These are phyloP conservation scores for Auriculariales sp. DNA, from an alignment of 768 basidiomycete species.

Conservation along the genomic window DNA sequence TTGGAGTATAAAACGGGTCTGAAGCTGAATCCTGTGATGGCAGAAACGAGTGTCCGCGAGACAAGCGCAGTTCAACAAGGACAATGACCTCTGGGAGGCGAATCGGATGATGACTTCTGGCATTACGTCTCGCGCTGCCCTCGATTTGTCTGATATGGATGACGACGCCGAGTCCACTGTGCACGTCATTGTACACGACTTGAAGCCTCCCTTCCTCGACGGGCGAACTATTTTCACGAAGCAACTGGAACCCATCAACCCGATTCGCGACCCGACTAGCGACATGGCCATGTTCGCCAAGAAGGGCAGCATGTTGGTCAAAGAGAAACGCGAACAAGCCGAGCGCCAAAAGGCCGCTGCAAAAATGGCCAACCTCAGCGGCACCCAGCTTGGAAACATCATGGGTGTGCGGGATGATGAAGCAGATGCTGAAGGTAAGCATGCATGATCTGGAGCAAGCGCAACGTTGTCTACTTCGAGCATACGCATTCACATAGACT, in stretches of 20 bases:
- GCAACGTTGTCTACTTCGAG: no score
- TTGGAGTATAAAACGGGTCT: constrained; percentile 1
- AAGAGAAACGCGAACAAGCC: constrained; percentile 91
- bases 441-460: constrained; percentile 10
- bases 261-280: constrained; percentile 81
- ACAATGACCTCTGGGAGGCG: constrained; percentile 97
- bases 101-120: constrained; percentile 97
- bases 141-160: constrained; percentile 82
- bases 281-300: constrained; percentile 95
- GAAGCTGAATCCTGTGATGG: constrained; percentile 9
- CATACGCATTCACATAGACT: constrained; percentile 61
- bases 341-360: constrained; percentile 94
- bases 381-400: constrained; percentile 90
- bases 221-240: constrained; percentile 92
- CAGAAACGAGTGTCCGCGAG: constrained; percentile 83
- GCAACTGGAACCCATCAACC: constrained; percentile 94
- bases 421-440: constrained; percentile 81
- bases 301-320: constrained; percentile 89
- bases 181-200: constrained; percentile 92
- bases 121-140: constrained; percentile 69
- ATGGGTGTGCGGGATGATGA: constrained; percentile 96
- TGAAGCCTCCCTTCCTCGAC: constrained; percentile 96
- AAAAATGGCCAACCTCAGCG: constrained; percentile 82
- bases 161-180: constrained; percentile 94
- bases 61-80: constrained; percentile 98